Base-by-base conservation (phyloP, 129 eudicot genomes). In the Gnaphalium uliginosum region DNA sequence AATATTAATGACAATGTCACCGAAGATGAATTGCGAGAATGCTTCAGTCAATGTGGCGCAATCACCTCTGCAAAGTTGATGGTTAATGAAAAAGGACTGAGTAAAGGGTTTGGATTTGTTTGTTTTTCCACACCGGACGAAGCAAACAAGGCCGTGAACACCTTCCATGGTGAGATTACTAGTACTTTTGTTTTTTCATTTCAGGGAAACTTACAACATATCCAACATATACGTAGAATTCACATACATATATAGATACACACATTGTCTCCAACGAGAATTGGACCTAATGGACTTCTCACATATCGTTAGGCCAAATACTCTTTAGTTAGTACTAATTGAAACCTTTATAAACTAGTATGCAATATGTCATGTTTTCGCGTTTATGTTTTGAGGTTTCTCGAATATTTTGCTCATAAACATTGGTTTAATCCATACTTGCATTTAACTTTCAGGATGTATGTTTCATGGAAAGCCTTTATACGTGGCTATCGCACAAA, bases 21-120 rank as follows among this genome's bases (percentile, higher is more conserved):
- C 54, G 96, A 94, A 57, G 88, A 79, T 30, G 96, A 87, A 83
- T 73, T 94, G 60, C 76, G 82, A 51, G 92, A 87, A 69, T 88
- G 66, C 56, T 94, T 94, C 64, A 85, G 91, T 74, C 82, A 82
- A 63, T 90, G 93, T 86, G 99, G 99, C 60, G 85, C 90, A 25
- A 88, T 94, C 62, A 94, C 93, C 62, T 93, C 98, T 9, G 90
- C 89, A 8, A 87, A 85, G 63, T 71, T 88, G 53, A 93, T 93
- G 98, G 64, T 85, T 61, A 88, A 90, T 77, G 96, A 88, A 21
- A 88, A 85, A 73, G 96, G 96, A 69, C 21, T 83, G 3, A 93
- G 96, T 81, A 93, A 82, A 51, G 98, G 98, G 8, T 93, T 88
- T 74, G 98, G 96, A 63, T 90, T 93, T 88, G 96, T 93, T 24